Percentiles rank a stretch among this genome's conserved stretches.
These are phyloP conservation scores for Hypomyces perniciosus DNA, from an alignment of 2,329 filamentous ascomycete species.

Conservation along the genomic window DNA sequence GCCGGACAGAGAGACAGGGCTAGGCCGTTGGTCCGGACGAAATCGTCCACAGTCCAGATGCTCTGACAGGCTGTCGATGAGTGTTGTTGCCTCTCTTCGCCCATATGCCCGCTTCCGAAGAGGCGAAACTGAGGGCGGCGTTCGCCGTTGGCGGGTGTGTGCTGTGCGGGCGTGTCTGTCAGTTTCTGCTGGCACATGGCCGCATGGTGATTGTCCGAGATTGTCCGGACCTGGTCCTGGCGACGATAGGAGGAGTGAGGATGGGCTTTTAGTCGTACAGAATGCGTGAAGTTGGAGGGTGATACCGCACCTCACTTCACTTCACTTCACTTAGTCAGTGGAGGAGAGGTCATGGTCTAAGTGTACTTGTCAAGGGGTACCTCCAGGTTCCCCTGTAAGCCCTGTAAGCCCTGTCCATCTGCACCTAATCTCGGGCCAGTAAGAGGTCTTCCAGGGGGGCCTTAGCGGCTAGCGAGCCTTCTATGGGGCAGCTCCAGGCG, in stretches of 20 bases:
- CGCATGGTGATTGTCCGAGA: conserved; percentile 3
- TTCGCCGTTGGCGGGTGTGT: background rate
- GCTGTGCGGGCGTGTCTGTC: background rate
- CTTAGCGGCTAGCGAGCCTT: background rate
- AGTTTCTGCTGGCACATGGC: conserved; percentile 8
- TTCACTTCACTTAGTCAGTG: too few relatives aligned
- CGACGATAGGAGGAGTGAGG: background rate
- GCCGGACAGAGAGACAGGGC: too few relatives aligned
- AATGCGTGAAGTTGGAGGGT: background rate
- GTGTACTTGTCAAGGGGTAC: too few relatives aligned
- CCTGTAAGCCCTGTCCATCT: background rate
- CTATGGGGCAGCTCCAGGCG: conserved; percentile 1
- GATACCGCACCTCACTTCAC: too few relatives aligned
- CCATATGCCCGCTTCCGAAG: background rate
- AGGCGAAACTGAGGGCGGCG: background rate
- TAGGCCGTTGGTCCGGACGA: too few relatives aligned
- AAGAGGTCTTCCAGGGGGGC: background rate
- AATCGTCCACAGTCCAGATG: too few relatives aligned
- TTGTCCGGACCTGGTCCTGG: background rate
- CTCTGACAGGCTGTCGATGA: too few relatives aligned
- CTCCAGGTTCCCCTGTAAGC: background rate
- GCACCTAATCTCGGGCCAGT: too few relatives aligned
- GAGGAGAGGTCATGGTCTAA: background rate
- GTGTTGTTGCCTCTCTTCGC: too few relatives aligned
- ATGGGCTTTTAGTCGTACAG: conserved; percentile 4